Evolutionary conservation across 192 early-diverging fungal species (phyloP).

Genomic region (Lunasporangiospora selenospora): DNA sequence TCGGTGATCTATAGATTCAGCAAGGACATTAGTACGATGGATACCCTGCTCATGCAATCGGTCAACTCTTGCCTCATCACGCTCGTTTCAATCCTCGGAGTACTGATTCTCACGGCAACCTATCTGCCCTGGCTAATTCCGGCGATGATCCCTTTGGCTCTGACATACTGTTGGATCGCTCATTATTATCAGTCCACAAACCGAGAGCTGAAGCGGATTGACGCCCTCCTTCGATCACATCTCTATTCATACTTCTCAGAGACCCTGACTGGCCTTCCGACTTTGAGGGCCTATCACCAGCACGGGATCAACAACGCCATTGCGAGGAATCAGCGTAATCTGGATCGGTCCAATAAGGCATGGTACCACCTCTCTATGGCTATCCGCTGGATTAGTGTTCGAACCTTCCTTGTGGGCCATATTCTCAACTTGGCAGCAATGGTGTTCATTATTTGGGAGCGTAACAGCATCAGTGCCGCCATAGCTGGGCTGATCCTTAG

Average conservation of each 20-base stretch:
- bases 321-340: slow-evolving; percentile 15
- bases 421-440: slow-evolving; percentile 19
- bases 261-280: slow-evolving; percentile 61
- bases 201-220: slow-evolving; percentile 71
- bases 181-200: slow-evolving; percentile 60
- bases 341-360: slow-evolving; percentile 21
- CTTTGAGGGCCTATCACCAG: slow-evolving; percentile 69
- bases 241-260: slow-evolving; percentile 68
- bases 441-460: slow-evolving; percentile 59
- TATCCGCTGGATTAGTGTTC: slow-evolving; percentile 19
- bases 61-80: slow-evolving; percentile 59
- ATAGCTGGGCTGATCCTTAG: slow-evolving; percentile 84
- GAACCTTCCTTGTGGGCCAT: slow-evolving; percentile 7
- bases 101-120: slow-evolving; percentile 57
- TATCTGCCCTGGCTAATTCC: slow-evolving; percentile 55
- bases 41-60: slow-evolving; percentile 61
- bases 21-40: slow-evolving; percentile 83
- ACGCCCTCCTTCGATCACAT: slow-evolving; percentile 63
- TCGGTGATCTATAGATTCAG: slow-evolving; percentile 72
- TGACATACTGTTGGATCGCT: slow-evolving; percentile 61
- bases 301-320: slow-evolving; percentile 48
- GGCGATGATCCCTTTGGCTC: slow-evolving; percentile 56
- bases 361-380: slow-evolving; percentile 4
- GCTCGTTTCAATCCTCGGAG: slow-evolving; percentile 55
- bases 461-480: slow-evolving; percentile 69